Conservation (phyloP, 805 yeast genomes). For the Sugiyamaella qingdaonensis region DNA sequence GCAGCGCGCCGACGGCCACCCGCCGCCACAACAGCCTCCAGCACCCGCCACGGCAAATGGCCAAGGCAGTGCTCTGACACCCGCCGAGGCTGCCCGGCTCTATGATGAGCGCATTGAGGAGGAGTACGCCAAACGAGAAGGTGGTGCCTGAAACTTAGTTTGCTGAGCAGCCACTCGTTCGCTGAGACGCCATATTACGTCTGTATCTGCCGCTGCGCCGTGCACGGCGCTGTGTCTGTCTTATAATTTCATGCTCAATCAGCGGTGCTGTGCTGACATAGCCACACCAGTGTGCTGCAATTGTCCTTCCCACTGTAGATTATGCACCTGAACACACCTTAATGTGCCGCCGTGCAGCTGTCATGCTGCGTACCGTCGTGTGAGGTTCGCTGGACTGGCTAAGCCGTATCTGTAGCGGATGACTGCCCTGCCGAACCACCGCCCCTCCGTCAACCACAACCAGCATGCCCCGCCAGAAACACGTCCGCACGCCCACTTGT, state of each 20-base stretch:
- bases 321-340: constrained; percentile 2
- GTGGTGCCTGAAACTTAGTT: constrained; percentile 24
- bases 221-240: no score
- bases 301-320: not conserved
- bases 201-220: no score
- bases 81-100: constrained; percentile 15
- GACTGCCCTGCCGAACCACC: no score
- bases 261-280: not conserved
- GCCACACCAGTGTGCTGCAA: not conserved
- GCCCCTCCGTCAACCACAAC: no score
- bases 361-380: not conserved
- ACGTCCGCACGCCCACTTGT: no score
- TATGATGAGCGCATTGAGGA: constrained; percentile 36
- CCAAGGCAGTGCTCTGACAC: not conserved
- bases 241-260: no score
- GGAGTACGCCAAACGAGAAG: constrained; percentile 43
- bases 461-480: no score
- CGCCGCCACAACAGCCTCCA: not conserved
- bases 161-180: not conserved
- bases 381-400: no score
- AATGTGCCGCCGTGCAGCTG: not conserved
- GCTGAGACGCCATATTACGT: no score
- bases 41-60: not conserved
- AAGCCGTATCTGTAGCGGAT: no score
- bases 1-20: not conserved